Evolutionary conservation across 306 rosid species (phyloP).

Genomic region (Delonix regia): DNA sequence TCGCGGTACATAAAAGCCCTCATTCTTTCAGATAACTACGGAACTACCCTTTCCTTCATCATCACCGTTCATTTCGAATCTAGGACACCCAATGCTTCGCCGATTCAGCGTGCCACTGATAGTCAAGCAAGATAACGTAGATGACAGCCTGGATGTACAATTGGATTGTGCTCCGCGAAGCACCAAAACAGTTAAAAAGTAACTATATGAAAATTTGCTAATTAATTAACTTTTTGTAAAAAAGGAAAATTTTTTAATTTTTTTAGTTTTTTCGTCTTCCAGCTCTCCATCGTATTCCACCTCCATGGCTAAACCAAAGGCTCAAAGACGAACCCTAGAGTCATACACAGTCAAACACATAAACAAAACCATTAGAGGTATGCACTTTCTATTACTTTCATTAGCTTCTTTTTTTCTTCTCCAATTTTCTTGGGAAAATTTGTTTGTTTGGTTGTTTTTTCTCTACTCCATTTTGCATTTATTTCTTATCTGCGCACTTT

Average conservation of each 20-base stretch:
- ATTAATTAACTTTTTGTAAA: not conserved
- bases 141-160: not conserved
- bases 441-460: not conserved
- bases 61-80: not conserved
- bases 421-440: constrained; percentile 10
- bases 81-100: not conserved
- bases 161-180: constrained; percentile 10
- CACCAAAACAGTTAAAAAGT: constrained; percentile 8
- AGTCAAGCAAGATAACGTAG: not conserved
- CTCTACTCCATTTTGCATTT: not conserved
- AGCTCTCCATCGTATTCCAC: constrained; percentile 10
- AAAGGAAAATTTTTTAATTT: not conserved
- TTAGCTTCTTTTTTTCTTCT: not conserved
- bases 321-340: constrained; percentile 92
- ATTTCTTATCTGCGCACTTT: not conserved
- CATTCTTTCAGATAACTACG: not conserved
- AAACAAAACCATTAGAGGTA: constrained; percentile 77
- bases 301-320: constrained; percentile 84
- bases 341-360: constrained; percentile 89
- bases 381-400: not conserved
- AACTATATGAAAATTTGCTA: too few species aligned
- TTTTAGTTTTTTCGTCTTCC: constrained; percentile 28
- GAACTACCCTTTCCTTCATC: constrained; percentile 8
- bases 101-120: not conserved
- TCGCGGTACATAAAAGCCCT: not conserved